Evolutionary conservation across 2,329 filamentous ascomycete genomes (phyloP).

Genomic region (Talaromyces funiculosus): DNA sequence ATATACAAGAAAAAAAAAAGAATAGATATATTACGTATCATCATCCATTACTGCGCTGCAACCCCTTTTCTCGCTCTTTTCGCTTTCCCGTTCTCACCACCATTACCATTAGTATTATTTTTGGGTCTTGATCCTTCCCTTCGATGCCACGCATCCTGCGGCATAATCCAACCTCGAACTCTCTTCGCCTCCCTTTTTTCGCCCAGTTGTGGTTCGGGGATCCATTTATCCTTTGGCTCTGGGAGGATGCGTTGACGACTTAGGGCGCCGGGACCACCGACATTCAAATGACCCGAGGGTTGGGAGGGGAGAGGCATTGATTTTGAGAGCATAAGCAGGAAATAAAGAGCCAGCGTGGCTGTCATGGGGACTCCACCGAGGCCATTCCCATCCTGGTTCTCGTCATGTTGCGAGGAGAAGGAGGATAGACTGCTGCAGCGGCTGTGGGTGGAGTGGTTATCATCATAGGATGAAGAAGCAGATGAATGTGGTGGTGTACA

Average conservation of each 20-base stretch:
- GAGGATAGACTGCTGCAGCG: slow-evolving; percentile 1
- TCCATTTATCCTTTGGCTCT: slow-evolving; percentile 56
- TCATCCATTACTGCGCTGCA: slow-evolving; percentile 4
- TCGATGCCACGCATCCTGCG: slow-evolving; percentile 55
- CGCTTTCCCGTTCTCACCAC: not conserved
- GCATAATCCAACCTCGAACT: slow-evolving; percentile 57
- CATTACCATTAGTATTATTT: slow-evolving; percentile 9
- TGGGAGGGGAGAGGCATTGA: slow-evolving; percentile 55
- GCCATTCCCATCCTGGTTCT: slow-evolving; percentile 7
- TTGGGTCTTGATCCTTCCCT: slow-evolving; percentile 42
- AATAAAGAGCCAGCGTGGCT: slow-evolving; percentile 57
- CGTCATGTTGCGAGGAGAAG: not conserved
- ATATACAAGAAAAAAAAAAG: not conserved
- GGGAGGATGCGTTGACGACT: slow-evolving; percentile 50
- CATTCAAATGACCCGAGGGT: slow-evolving; percentile 53
- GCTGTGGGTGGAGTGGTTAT: not conserved
- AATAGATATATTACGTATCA: not conserved
- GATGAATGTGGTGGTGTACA: not conserved
- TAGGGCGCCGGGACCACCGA: slow-evolving; percentile 53
- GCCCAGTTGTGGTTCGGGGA: slow-evolving; percentile 54
- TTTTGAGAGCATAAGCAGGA: slow-evolving; percentile 61
- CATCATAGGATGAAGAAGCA: not conserved
- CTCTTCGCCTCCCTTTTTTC: slow-evolving; percentile 58
- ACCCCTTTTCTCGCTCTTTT: not conserved
- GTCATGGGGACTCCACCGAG: slow-evolving; percentile 44